phyloP scores from a whole-genome alignment of 2,329 filamentous ascomycete genomes.

The Fusarium verrucosum region DNA sequence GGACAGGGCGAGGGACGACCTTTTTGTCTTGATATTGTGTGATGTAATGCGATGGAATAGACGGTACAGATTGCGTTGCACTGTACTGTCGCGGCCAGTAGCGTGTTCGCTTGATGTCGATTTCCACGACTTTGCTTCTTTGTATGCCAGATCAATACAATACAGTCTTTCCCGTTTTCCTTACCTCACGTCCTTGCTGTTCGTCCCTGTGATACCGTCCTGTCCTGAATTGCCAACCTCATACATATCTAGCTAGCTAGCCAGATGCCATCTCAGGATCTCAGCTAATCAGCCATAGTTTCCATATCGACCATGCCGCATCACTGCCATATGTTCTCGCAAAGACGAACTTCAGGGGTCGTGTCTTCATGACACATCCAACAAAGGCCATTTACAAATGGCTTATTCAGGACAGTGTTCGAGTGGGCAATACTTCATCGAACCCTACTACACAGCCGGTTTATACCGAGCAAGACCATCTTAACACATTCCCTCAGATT shows the following conservation, averaged over 20 bases:
- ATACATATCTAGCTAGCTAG: slow-evolving; percentile 11
- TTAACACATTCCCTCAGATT: slow-evolving; percentile 91
- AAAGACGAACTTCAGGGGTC: slow-evolving; percentile 96
- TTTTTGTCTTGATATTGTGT: slow-evolving; percentile 37
- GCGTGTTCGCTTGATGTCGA: slow-evolving; percentile 41
- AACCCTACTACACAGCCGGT: slow-evolving; percentile 75
- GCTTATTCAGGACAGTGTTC: slow-evolving; percentile 96
- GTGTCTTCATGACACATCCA: slow-evolving; percentile 99
- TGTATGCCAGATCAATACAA: slow-evolving; percentile 54
- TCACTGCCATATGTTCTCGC: slow-evolving; percentile 97
- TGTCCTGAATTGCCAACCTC: slow-evolving; percentile 34
- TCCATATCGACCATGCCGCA: slow-evolving; percentile 97
- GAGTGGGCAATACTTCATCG: slow-evolving; percentile 78
- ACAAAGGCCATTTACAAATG: slow-evolving; percentile 99
- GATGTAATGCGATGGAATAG: slow-evolving; percentile 41
- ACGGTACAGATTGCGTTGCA: neutral
- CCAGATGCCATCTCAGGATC: slow-evolving; percentile 17
- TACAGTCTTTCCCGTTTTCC: slow-evolving; percentile 44
- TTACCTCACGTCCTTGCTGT: slow-evolving; percentile 37
- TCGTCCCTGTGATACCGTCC: slow-evolving; percentile 44
- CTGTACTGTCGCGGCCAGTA: slow-evolving; percentile 20
- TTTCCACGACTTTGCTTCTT: slow-evolving; percentile 40
- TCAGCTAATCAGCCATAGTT: slow-evolving; percentile 66
- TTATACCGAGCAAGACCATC: slow-evolving; percentile 94
- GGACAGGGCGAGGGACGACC: slow-evolving; percentile 45